Conservation (phyloP, 2,329 filamentous ascomycete genomes). For the Cryphonectria parasitica region DNA sequence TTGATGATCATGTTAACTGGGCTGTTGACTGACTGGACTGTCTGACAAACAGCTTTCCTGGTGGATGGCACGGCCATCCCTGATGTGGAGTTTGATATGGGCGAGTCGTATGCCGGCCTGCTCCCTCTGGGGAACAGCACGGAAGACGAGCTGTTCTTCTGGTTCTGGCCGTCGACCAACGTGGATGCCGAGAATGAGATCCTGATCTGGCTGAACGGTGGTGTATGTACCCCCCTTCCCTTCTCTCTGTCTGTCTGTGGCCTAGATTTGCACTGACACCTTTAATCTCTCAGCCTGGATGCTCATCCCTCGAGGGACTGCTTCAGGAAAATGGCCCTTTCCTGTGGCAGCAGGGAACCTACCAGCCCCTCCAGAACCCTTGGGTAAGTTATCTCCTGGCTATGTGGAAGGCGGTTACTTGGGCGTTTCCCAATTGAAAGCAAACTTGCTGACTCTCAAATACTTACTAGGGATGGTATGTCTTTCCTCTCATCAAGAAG, state of each 20-base stretch:
- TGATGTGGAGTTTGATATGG: constrained; percentile 68
- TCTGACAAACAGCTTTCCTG: constrained; percentile 52
- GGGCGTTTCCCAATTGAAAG: neutral
- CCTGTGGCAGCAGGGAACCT: constrained; percentile 68
- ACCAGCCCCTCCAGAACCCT: constrained; percentile 62
- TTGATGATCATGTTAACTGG: neutral
- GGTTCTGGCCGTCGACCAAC: constrained; percentile 64
- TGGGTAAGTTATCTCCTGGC: constrained; percentile 49
- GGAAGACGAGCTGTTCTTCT: constrained; percentile 58
- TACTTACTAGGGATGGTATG: constrained; percentile 8
- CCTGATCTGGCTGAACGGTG: constrained; percentile 61
- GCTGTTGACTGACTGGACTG: neutral
- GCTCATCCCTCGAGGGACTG: constrained; percentile 65
- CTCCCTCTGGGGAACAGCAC: constrained; percentile 55
- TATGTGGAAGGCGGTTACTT: neutral
- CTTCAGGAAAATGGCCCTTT: constrained; percentile 77
- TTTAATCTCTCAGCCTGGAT: constrained; percentile 60
- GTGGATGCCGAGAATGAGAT: constrained; percentile 56
- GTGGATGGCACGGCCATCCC: constrained; percentile 67
- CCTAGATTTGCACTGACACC: constrained; percentile 55
- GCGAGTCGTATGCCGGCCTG: constrained; percentile 64
- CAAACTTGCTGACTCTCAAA: neutral
- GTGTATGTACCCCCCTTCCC: constrained; percentile 43
- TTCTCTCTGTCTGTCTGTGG: neutral
- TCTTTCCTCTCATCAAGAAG: neutral